A percentile compares a stretch with the other conserved stretches of the same genome.
These are phyloP conservation scores for Protomyces macrosporus DNA, from an alignment of 1,139 yeast genomes.

Conservation along the genomic window DNA sequence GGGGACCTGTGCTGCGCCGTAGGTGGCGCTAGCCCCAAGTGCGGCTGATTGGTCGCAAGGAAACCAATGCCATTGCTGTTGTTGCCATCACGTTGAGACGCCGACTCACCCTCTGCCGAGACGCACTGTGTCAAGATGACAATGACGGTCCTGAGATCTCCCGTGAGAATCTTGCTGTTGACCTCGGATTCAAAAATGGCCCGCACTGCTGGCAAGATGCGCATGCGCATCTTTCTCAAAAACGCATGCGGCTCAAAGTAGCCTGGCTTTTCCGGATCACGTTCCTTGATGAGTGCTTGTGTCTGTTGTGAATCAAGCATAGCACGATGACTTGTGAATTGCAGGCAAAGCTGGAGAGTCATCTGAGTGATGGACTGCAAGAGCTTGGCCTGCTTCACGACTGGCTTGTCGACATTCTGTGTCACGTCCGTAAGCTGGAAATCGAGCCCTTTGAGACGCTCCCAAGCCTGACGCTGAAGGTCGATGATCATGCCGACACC, in stretches of 20 bases:
- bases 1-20: background rate
- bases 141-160: background rate
- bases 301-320: background rate
- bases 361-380: background rate
- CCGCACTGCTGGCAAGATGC: background rate
- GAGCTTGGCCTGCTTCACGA: background rate
- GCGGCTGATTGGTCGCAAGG: background rate
- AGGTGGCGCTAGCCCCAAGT: too few relatives aligned
- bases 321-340: background rate
- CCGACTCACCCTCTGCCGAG: background rate
- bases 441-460: background rate
- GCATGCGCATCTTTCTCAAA: background rate
- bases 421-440: background rate
- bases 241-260: background rate
- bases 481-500: slow-evolving; percentile 9
- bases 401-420: background rate
- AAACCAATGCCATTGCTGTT: background rate
- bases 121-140: background rate
- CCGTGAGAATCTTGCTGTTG: background rate
- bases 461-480: background rate
- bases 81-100: background rate
- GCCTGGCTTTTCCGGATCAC: background rate
- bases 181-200: background rate
- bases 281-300: background rate
- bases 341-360: background rate